Base-by-base conservation (phyloP, 2,329 filamentous ascomycete genomes). In the Colletotrichum sp. region DNA sequence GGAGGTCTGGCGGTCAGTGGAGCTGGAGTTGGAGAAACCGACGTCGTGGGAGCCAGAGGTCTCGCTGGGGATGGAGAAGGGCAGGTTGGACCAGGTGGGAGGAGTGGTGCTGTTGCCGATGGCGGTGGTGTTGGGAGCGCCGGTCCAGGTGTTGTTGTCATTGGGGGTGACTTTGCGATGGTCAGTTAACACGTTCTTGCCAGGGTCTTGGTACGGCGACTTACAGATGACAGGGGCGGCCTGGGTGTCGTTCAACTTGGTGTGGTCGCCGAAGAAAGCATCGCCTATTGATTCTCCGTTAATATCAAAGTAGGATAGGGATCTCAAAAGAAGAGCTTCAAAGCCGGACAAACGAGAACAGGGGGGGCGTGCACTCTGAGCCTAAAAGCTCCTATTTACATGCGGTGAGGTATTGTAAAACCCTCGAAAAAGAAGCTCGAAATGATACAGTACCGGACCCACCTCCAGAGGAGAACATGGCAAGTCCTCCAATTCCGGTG, bases 381-480 rank as follows among this genome's bases (percentile, higher is more conserved):
- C 60, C 32, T 21, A 13, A 13, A 24, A 34, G 32, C 30, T 64
- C 60, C 30, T 64, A 39, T 36, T 14, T 64, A 64, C 60, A 64
- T 24, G 60, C 60, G n/a, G n/a, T 64, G 60, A 64, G 60, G 60
- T n/a, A 64, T 39, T 64, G 39, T 60, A 32, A 43, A 43, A 69
- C 18, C 55, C 32, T 48, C 63, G 63, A 32, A 43, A 55, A 55
- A 30, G 28, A n/a, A 61, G 59, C 59, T 32, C 48, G 43, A n/a
- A 16, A n/a, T 59, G 14, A 72, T 48, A 32, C 32, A 13, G 30
- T 72, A 34, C 24, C 36, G 9, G 24, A 68, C 78, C 70, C 71
- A 82, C 81, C 78, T 21, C 79, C 76, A 16, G 76, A 74, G 36
- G 78, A 80, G 71, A 81, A 79, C 24, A 82, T 26, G 9, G 78